These are phyloP conservation scores for Lactarius quietus DNA, from an alignment of 768 basidiomycete species.

Conservation along the genomic window DNA sequence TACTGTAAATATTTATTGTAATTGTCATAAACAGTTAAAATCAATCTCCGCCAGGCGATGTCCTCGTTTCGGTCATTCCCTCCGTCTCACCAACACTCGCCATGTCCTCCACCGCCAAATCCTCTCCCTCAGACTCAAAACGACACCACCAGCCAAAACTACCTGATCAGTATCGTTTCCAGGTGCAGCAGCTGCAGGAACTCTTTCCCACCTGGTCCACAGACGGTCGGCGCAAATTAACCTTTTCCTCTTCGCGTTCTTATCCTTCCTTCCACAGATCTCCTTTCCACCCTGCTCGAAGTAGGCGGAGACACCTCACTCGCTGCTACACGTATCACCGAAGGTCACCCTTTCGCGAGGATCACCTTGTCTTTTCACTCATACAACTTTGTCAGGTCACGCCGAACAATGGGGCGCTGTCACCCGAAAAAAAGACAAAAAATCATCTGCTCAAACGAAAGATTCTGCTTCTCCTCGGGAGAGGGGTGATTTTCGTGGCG, in stretches of 20 bases:
- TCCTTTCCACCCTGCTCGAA: slow-evolving; percentile 65
- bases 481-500: slow-evolving; percentile 55
- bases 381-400: slow-evolving; percentile 45
- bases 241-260: slow-evolving; percentile 17
- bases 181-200: slow-evolving; percentile 65
- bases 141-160: slow-evolving; percentile 29
- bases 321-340: slow-evolving; percentile 70
- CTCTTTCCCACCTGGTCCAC: slow-evolving; percentile 64
- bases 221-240: slow-evolving; percentile 52
- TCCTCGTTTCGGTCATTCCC: not conserved
- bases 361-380: slow-evolving; percentile 27
- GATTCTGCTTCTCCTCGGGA: slow-evolving; percentile 45
- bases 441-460: slow-evolving; percentile 47
- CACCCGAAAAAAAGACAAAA: slow-evolving; percentile 87
- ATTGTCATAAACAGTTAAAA: not conserved
- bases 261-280: slow-evolving; percentile 42
- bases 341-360: slow-evolving; percentile 45
- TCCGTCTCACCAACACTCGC: slow-evolving; percentile 5
- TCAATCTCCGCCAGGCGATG: slow-evolving; percentile 7
- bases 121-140: slow-evolving; percentile 29
- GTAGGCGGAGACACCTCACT: slow-evolving; percentile 63
- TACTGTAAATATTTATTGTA: not conserved
- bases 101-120: slow-evolving; percentile 32
- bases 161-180: slow-evolving; percentile 44
- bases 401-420: slow-evolving; percentile 82